Base-by-base conservation (phyloP, 2,329 filamentous ascomycete species). In the Lachnum nothofagi region DNA sequence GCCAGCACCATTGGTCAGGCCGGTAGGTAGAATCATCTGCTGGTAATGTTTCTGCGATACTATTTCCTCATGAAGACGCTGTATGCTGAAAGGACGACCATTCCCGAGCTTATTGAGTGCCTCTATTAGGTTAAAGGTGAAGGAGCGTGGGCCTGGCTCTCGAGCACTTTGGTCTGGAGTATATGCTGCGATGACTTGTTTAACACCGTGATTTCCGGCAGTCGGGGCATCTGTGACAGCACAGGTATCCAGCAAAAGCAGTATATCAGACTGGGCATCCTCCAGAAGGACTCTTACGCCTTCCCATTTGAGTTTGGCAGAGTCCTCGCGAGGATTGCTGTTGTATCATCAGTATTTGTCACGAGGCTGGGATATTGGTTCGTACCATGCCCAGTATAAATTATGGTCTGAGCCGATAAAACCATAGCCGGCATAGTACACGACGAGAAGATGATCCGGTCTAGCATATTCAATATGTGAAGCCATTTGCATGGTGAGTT, bases 351-450 rank as follows among this genome's bases (percentile, higher is more conserved):
- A 76, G 71, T 51, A 48, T 50, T 48, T 42, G 44, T 45, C 42
- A 55, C 56, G 56, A 61, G 57, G 58, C 58, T 63, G 47, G 43
- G 34, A 50, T 52, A 12, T 42, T 40, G 16, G 35, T 52, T 73
- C 80, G 70, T 72, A 85, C 81, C 78, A 79, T 49, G 81, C 79
- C 81, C 81, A 85, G 63, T 82, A 83, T 22, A 83, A 68, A 64
- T 83, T 78, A 58, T 76, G 76, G 62, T 84, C 78, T 9, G 71
- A 57, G n/a, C 75, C 75, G 33, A 78, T 68, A 58, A 75, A 82
- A 55, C 79, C 78, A 60, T 82, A 71, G 24, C 81, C 81, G 54
- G 77, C 77, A 62, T 85, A 85, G 63, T 83, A 83, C 53, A 85
- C 73, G 52, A 85, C 79, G 53, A 83, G 66, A 19, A 85, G 71